A percentile compares a stretch with the other conserved stretches of the same genome.
Conservation (phyloP, 257 asterid genomes). For the Plantago major region DNA sequence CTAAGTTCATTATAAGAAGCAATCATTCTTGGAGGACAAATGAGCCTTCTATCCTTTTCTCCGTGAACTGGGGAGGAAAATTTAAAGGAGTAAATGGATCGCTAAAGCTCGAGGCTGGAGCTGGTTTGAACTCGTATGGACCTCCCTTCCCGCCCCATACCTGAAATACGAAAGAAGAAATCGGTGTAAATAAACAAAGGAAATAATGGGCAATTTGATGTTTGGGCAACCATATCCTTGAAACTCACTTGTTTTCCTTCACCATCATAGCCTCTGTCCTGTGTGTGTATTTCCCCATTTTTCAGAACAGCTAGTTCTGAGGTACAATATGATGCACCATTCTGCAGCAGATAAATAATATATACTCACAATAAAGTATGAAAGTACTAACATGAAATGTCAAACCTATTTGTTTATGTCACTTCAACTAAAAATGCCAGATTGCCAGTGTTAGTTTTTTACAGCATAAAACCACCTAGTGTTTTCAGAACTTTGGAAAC, state of each 20-base stretch:
- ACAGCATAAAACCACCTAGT: too few species aligned
- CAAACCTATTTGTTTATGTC: too few species aligned
- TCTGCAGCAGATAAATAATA: constrained; percentile 28
- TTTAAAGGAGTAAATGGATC: constrained; percentile 53
- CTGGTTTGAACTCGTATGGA: constrained; percentile 85
- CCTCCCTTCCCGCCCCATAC: constrained; percentile 95
- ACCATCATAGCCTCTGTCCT: constrained; percentile 90
- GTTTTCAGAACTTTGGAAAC: too few species aligned
- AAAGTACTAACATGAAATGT: too few species aligned
- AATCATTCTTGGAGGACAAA: constrained; percentile 66
- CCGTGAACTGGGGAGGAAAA: constrained; percentile 49
- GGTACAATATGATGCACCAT: constrained; percentile 52
- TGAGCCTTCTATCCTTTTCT: constrained; percentile 54
- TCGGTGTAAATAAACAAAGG: not conserved
- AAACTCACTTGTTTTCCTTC: constrained; percentile 74
- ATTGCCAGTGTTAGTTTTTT: too few species aligned
- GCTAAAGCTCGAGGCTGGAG: constrained; percentile 67
- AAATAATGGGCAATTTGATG: not conserved
- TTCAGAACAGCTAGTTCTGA: constrained; percentile 69
- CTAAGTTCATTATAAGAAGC: constrained; percentile 9
- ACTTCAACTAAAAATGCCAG: too few species aligned
- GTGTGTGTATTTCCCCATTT: constrained; percentile 79
- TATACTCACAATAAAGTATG: not conserved
- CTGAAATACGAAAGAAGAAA: constrained; percentile 33
- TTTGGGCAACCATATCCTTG: not conserved